A percentile compares a stretch with the other conserved stretches of the same genome.
Evolutionary conservation across 2,329 filamentous ascomycete species (phyloP).

Genomic region (Colletotrichum musicola): DNA sequence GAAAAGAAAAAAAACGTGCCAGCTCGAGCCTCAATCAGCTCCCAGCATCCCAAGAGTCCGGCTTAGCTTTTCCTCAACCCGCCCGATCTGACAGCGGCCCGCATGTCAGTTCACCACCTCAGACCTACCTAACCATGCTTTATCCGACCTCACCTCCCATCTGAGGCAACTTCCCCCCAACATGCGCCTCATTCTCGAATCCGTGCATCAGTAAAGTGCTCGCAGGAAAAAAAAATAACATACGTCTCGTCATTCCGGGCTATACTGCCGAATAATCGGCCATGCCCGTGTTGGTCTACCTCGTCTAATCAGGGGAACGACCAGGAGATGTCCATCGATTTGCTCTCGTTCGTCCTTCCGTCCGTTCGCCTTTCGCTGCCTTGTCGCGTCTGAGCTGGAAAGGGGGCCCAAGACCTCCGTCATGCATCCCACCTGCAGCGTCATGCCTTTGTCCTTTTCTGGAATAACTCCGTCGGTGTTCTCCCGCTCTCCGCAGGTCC

Average conservation of each 20-base stretch:
- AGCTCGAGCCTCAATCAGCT: slow-evolving; percentile 3
- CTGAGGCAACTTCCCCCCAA: neutral
- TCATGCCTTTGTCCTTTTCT: slow-evolving; percentile 30
- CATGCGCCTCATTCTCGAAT: neutral
- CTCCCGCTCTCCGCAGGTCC: slow-evolving; percentile 13
- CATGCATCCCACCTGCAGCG: slow-evolving; percentile 27
- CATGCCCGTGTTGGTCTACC: slow-evolving; percentile 18
- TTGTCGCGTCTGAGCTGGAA: slow-evolving; percentile 31
- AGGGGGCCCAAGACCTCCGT: slow-evolving; percentile 28
- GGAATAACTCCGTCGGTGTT: slow-evolving; percentile 28
- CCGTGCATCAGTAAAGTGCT: neutral
- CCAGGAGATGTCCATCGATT: slow-evolving; percentile 3
- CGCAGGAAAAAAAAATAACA: slow-evolving; percentile 3
- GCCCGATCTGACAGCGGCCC: slow-evolving; percentile 22
- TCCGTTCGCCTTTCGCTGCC: slow-evolving; percentile 31
- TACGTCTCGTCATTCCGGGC: slow-evolving; percentile 20
- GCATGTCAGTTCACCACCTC: slow-evolving; percentile 19
- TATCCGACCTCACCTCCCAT: neutral
- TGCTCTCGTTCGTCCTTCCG: slow-evolving; percentile 16
- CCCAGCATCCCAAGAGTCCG: slow-evolving; percentile 7
- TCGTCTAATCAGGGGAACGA: slow-evolving; percentile 12
- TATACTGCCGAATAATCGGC: slow-evolving; percentile 3
- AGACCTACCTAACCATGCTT: neutral
- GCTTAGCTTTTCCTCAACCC: neutral
- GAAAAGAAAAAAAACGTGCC: neutral